phyloP scores from a whole-genome alignment of 306 rosid genomes.

The Rubus parviflorus region DNA sequence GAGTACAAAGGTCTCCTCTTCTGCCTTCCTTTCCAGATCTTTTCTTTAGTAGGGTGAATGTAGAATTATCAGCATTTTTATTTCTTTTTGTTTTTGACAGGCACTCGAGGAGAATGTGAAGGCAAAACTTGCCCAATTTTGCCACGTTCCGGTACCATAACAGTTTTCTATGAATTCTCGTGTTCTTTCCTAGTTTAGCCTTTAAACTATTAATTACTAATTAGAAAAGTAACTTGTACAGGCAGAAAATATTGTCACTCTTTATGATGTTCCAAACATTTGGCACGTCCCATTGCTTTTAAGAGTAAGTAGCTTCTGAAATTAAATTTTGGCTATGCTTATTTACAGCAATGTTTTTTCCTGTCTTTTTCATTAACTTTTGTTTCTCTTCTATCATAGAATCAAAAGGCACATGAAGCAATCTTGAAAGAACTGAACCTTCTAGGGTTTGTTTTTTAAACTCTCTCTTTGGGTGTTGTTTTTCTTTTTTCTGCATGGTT shows the following conservation, averaged over 20 bases:
- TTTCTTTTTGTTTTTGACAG: conserved; percentile 38
- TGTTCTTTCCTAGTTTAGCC: conserved; percentile 15
- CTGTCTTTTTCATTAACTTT: not conserved
- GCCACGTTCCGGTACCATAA: conserved; percentile 76
- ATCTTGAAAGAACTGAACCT: conserved; percentile 79
- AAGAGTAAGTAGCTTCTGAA: conserved; percentile 51
- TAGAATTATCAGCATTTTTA: conserved; percentile 1
- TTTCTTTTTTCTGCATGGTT: conserved; percentile 13
- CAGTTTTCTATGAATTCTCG: conserved; percentile 6
- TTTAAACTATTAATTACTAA: conserved; percentile 1
- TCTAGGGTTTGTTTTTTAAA: conserved; percentile 52
- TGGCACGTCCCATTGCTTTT: conserved; percentile 83
- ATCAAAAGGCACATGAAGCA: conserved; percentile 85
- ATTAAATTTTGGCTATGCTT: not conserved
- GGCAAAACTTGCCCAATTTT: conserved; percentile 78
- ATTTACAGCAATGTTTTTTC: not conserved
- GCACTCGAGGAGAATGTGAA: conserved; percentile 67
- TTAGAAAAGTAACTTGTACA: conserved; percentile 32
- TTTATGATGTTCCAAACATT: conserved; percentile 82
- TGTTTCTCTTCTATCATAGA: conserved; percentile 41
- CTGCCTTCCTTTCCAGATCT: conserved; percentile 12
- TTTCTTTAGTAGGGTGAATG: conserved; percentile 14
- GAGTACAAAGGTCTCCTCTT: conserved; percentile 64
- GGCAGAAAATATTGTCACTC: conserved; percentile 68
- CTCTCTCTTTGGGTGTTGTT: conserved; percentile 27